Conservation (phyloP, 192 early-diverging fungal species). For the Backusella westeae region DNA sequence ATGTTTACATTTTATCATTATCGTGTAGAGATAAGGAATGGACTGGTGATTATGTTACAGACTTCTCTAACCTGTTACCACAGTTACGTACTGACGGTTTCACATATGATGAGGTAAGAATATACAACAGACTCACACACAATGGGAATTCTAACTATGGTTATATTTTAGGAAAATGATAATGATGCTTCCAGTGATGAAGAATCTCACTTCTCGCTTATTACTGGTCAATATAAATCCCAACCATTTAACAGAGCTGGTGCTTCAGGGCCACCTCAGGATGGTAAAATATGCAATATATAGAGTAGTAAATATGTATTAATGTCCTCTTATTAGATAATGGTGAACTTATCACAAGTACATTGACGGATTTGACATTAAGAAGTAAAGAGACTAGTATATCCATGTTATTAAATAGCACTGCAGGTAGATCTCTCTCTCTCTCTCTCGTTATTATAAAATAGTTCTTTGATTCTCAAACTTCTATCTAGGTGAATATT, state of each 20-base stretch:
- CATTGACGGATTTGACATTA: conserved; percentile 27
- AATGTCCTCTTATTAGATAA: neutral
- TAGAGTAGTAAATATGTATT: neutral
- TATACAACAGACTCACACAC: conserved; percentile 13
- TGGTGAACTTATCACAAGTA: conserved; percentile 19
- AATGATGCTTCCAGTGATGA: conserved; percentile 59
- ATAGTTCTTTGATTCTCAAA: too few relatives aligned
- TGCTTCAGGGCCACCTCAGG: neutral
- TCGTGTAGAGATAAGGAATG: conserved; percentile 55
- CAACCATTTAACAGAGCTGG: conserved; percentile 43
- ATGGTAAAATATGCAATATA: neutral
- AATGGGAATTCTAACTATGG: neutral
- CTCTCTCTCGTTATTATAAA: neutral
- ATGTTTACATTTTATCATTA: neutral
- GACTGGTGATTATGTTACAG: conserved; percentile 71
- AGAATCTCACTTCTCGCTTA: conserved; percentile 84
- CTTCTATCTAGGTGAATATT: conserved; percentile 49
- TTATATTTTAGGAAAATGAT: conserved; percentile 20
- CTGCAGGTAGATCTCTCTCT: conserved; percentile 15
- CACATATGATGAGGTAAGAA: conserved; percentile 36
- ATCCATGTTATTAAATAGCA: conserved; percentile 26
- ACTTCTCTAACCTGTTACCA: conserved; percentile 61
- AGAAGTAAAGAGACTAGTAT: conserved; percentile 25
- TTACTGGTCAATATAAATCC: conserved; percentile 79
- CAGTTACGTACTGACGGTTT: conserved; percentile 31